Base-by-base conservation (phyloP, 148 eudicot species). In the Camellia sinensis region DNA sequence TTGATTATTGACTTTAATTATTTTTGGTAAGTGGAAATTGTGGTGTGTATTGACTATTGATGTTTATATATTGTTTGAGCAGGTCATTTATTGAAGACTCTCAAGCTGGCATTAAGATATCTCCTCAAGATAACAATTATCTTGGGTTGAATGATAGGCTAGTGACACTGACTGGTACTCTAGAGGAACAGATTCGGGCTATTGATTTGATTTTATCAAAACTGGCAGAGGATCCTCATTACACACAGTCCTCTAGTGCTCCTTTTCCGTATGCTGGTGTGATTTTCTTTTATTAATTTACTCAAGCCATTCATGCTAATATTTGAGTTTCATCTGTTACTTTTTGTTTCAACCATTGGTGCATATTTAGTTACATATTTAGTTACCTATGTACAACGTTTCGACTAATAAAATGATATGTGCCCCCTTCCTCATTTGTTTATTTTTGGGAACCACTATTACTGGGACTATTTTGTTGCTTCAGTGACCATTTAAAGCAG, bases 1-100 rank as follows among this genome's bases (percentile, higher is more conserved):
- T 29, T 29, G 37, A 29, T 29, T 29, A 29, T 29, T 29, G 37
- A 29, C 37, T 1, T 29, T 29, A 29, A 29, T 29, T 29, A 29
- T 29, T 29, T 29, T 29, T 29, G 37, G 37, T 29, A 29, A 6
- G 11, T 72, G 41, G 41, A 53, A 52, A 52, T 17, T 71, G 60
- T 75, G n/a, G 15, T 63, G 43, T 37, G 18, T 43, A 45, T 77
- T 65, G 48, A 77, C 62, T 3, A 45, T 2, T 0, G 50, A 0
- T 18, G 4, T 43, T 69, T 77, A 29, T 65, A 37, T 50, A 75
- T 64, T 64, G 11, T 86, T 82, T 83, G 78, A 67, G 73, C 92
- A 94, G 98, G 88, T 89, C 93, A 70, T 88, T 94, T 76, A 94
- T 94, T 81, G 98, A 92, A 87, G 93, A 89, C 9, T 94, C 98